Evolutionary conservation across 306 rosid genomes (phyloP).

Genomic region (Vicia faba): DNA sequence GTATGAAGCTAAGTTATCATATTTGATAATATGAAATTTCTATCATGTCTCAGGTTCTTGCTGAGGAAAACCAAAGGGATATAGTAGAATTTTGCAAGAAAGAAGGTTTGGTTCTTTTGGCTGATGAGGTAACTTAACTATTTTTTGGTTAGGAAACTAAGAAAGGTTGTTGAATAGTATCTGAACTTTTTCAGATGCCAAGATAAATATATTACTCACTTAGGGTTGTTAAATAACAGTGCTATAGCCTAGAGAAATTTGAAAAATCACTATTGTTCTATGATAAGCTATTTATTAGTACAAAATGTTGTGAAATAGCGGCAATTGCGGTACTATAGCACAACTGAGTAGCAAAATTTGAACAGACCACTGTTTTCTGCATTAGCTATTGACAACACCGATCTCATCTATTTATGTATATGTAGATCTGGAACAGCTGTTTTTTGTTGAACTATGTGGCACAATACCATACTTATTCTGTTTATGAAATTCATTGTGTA

Average conservation of each 20-base stretch:
- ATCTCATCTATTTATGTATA: neutral
- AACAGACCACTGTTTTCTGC: neutral
- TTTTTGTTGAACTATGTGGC: neutral
- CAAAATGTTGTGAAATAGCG: neutral
- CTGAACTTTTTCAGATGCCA: neutral
- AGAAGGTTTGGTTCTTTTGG: conserved; percentile 92
- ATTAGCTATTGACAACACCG: neutral
- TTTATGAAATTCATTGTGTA: conserved; percentile 34
- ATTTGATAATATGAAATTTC: conserved; percentile 18
- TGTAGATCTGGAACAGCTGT: neutral
- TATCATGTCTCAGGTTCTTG: conserved; percentile 41
- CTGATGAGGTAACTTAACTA: conserved; percentile 75
- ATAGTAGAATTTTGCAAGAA: conserved; percentile 85
- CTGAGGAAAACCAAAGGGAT: conserved; percentile 66
- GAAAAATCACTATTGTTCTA: neutral
- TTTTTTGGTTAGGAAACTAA: neutral
- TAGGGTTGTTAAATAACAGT: neutral
- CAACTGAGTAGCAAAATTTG: neutral
- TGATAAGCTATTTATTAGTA: neutral
- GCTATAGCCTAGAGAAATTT: neutral
- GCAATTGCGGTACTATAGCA: neutral
- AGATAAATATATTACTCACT: neutral
- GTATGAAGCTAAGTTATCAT: conserved; percentile 16
- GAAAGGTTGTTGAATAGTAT: neutral
- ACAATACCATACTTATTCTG: neutral